Evolutionary conservation across 2,329 filamentous ascomycete genomes (phyloP), one percentile per base, ranked within the genome.

Genomic region (Cercospora zeina): DNA sequence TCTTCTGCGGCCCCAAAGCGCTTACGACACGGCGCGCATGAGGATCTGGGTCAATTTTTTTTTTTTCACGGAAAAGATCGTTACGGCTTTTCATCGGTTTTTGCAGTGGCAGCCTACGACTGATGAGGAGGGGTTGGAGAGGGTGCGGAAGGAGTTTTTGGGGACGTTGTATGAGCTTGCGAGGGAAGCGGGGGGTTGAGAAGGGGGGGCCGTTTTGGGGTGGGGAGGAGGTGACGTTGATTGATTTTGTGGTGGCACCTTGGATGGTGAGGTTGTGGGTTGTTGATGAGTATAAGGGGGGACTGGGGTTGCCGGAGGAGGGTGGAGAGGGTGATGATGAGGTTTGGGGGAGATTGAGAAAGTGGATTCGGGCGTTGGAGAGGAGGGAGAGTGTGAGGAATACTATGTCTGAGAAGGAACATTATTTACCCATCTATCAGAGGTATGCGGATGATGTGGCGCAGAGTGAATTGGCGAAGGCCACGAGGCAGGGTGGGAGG

Each of bases 1-100:
- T 1, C 73, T 93, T 1, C 73, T 93, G 3, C 75, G 90, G 9
- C 87, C 89, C 0, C 70, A 74, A 0, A 84, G 87, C 59, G 78
- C 84, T 0, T 93, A 90, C 69, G 81, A 85, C 58, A 80, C 83
- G 57, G 89, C 89, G 3, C 75, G 85, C 19, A 85, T 84, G 45
- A 79, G 87, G 34, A 83, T 93, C 55, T 93, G 89, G 89, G 88
- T 87, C 45, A 88, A 92, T 67, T 91, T 89, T 27, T 27, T 27
- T 67, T 91, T 89, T 27, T 27, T 27, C 24, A 85, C 81, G 42
- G 84, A 80, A 9, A 79, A 87, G 58, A 85, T 93, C 61, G 82
- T 91, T 14, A 88, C 89, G 0, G 81, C 79, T 0, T 92, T 88
- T 67, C 89, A 92, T 75, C 83, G 84, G 4, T 83, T 84, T 65